phyloP scores from a whole-genome alignment of 1,139 yeast genomes.

The Pichia sp. region DNA sequence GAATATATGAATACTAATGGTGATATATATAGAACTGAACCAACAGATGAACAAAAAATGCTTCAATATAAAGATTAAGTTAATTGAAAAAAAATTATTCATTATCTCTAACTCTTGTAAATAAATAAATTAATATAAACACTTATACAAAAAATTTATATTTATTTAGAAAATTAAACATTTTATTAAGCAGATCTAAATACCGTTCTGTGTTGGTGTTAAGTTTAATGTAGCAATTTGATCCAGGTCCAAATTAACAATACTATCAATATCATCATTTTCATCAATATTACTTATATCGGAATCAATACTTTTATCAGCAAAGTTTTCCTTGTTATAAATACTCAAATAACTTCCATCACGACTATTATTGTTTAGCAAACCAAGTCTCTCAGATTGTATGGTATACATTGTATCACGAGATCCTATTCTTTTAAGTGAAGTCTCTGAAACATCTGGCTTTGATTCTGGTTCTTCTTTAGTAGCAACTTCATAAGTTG shows the following conservation, averaged over 20 bases:
- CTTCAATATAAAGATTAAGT: conserved; percentile 12
- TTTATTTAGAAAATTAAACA: not conserved
- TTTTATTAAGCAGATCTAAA: not conserved
- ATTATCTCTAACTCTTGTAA: not conserved
- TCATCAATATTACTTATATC: conserved; percentile 8
- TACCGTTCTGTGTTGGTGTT: conserved; percentile 11
- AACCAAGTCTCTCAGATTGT: conserved; percentile 7
- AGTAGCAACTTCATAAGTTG: conserved; percentile 1
- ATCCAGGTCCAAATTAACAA: conserved; percentile 10
- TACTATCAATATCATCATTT: conserved; percentile 13
- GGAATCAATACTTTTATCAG: conserved; percentile 5
- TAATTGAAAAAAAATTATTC: not conserved
- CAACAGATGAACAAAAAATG: conserved; percentile 22
- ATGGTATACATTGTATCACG: conserved; percentile 3
- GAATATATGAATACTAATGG: conserved; percentile 44
- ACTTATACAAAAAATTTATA: not conserved
- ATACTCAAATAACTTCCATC: not conserved
- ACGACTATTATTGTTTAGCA: conserved; percentile 1
- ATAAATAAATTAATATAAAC: not conserved
- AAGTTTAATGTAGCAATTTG: conserved; percentile 11
- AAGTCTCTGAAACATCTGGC: not conserved
- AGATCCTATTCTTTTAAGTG: not conserved
- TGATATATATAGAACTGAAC: conserved; percentile 43
- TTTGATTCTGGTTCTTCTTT: not conserved
- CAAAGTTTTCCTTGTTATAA: not conserved